Percentiles rank a stretch among this genome's conserved stretches.
phyloP scores from a whole-genome alignment of 2,329 filamentous ascomycete genomes.

The Cylindrodendrum hubeiense region DNA sequence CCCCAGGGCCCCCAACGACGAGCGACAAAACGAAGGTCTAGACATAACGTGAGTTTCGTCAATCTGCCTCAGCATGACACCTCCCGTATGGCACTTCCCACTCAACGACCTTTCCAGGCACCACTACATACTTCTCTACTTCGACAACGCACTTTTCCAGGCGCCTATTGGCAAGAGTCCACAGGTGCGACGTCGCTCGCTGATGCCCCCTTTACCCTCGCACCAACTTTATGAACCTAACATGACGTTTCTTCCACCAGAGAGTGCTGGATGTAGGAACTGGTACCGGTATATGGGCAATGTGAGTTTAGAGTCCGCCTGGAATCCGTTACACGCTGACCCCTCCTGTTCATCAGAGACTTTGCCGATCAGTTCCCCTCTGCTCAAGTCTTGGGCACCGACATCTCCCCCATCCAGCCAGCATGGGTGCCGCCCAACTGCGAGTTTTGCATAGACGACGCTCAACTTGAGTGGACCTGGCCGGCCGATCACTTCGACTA shows the following conservation, averaged over 20 bases:
- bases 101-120: slow-evolving; percentile 20
- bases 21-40: slow-evolving; percentile 32
- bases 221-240: slow-evolving; percentile 6
- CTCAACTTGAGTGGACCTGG: slow-evolving; percentile 31
- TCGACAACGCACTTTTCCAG: slow-evolving; percentile 33
- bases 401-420: slow-evolving; percentile 28
- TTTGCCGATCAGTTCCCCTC: slow-evolving; percentile 30
- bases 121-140: slow-evolving; percentile 34
- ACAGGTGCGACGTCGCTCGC: slow-evolving; percentile 11
- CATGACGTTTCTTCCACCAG: background rate
- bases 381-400: slow-evolving; percentile 27
- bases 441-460: slow-evolving; percentile 22
- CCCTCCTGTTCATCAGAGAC: slow-evolving; percentile 7
- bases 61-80: slow-evolving; percentile 4
- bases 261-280: slow-evolving; percentile 26
- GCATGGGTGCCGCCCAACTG: slow-evolving; percentile 22
- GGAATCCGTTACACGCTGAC: background rate
- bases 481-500: slow-evolving; percentile 28
- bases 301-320: slow-evolving; percentile 12
- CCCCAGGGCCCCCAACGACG: slow-evolving; percentile 27
- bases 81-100: background rate
- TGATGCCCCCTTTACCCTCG: background rate
- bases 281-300: slow-evolving; percentile 24
- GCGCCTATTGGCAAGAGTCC: slow-evolving; percentile 23
- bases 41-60: slow-evolving; percentile 33